phyloP scores from a whole-genome alignment of 2,329 filamentous ascomycete species.

The Cercospora berteroae region DNA sequence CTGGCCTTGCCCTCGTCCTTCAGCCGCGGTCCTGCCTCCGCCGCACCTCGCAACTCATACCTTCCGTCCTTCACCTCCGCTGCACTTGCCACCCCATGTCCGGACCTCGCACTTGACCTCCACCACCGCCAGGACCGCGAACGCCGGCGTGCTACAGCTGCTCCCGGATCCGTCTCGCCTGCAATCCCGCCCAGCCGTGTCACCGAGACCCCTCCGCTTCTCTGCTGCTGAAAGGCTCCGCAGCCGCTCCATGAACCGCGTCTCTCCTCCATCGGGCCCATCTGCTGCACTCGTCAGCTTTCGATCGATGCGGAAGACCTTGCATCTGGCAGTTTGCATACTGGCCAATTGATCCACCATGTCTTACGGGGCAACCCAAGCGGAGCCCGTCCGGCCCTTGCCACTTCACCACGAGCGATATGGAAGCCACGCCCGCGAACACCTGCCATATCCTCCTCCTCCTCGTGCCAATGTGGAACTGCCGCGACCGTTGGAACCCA shows the following conservation, averaged over 20 bases:
- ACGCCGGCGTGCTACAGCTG: neutral
- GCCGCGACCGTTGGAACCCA: conserved; percentile 32
- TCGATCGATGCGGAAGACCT: conserved; percentile 12
- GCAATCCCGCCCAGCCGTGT: conserved; percentile 6
- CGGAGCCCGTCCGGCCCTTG: conserved; percentile 16
- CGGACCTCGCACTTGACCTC: neutral
- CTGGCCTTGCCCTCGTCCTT: neutral
- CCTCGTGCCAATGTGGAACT: conserved; percentile 24
- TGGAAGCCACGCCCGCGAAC: conserved; percentile 19
- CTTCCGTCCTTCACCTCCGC: neutral
- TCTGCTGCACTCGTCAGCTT: neutral
- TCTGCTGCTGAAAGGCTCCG: conserved; percentile 7
- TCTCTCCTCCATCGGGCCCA: neutral
- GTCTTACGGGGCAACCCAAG: conserved; percentile 16
- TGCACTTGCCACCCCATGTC: neutral
- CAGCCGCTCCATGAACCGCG: conserved; percentile 13
- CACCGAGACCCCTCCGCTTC: neutral
- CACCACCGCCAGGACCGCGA: neutral
- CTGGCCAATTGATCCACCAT: conserved; percentile 8
- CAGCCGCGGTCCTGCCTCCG: neutral
- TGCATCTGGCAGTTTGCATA: neutral
- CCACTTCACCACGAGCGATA: conserved; percentile 24
- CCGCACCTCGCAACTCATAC: neutral
- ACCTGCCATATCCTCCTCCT: conserved; percentile 18
- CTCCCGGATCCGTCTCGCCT: conserved; percentile 4